phyloP scores from a whole-genome alignment of 305 asterid genomes.

The Andrographis paniculata region DNA sequence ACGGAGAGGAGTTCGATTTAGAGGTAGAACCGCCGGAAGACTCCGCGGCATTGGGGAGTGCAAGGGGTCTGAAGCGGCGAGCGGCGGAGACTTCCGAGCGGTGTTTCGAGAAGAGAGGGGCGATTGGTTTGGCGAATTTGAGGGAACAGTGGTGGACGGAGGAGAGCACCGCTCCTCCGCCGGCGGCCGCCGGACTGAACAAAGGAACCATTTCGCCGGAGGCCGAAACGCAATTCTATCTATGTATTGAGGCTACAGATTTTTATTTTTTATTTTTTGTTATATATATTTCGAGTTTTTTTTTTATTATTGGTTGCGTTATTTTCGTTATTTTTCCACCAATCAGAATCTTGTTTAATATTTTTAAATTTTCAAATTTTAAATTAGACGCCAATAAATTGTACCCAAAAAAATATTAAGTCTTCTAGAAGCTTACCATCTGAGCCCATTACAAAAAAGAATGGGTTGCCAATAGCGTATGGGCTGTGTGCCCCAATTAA shows the following conservation, averaged over 20 bases:
- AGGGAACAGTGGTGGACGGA: conserved; percentile 50
- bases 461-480: too few species aligned
- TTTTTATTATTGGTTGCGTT: too few species aligned
- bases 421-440: too few species aligned
- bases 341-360: too few species aligned
- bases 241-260: not conserved
- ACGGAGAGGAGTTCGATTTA: conserved; percentile 18
- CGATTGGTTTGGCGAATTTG: conserved; percentile 46
- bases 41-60: conserved; percentile 37
- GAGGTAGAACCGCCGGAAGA: conserved; percentile 32
- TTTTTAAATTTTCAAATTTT: too few species aligned
- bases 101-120: conserved; percentile 58
- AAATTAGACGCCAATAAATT: too few species aligned
- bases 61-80: conserved; percentile 34
- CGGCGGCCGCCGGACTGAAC: conserved; percentile 33
- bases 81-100: conserved; percentile 31
- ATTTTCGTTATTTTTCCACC: too few species aligned
- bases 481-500: too few species aligned
- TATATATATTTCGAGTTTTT: too few species aligned
- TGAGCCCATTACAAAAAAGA: too few species aligned
- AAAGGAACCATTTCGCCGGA: conserved; percentile 26
- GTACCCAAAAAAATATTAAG: too few species aligned
- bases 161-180: conserved; percentile 41
- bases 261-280: not conserved
- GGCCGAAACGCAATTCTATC: not conserved